Conservation (phyloP, 192 early-diverging fungal genomes). For the Dissophora globulifera region DNA sequence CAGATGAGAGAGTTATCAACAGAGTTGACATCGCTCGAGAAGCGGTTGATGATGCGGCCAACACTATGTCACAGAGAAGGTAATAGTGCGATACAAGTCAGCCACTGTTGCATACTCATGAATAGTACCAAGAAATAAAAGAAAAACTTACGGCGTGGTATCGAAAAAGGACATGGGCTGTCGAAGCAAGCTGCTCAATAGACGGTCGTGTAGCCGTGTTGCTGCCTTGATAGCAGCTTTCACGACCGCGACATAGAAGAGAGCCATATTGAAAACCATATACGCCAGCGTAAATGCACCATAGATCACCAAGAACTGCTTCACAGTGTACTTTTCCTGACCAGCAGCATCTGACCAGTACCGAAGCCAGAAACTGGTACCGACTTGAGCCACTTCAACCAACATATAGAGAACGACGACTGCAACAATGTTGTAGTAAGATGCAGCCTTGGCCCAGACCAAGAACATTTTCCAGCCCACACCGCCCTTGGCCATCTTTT, state of each 20-base stretch:
- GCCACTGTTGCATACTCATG: no score
- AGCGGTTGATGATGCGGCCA: slow-evolving; percentile 87
- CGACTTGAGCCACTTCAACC: slow-evolving; percentile 69
- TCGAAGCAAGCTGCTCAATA: slow-evolving; percentile 58
- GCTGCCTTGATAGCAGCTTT: slow-evolving; percentile 28
- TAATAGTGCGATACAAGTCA: no score
- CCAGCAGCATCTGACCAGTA: slow-evolving; percentile 45
- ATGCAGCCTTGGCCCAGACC: slow-evolving; percentile 71
- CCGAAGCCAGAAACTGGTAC: slow-evolving; percentile 66
- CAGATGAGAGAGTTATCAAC: neutral
- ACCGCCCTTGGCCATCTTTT: slow-evolving; percentile 24
- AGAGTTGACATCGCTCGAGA: slow-evolving; percentile 78
- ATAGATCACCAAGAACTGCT: slow-evolving; percentile 15
- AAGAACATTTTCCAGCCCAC: neutral
- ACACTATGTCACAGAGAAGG: slow-evolving; percentile 59
- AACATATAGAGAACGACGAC: slow-evolving; percentile 68
- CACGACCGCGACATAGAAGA: slow-evolving; percentile 12
- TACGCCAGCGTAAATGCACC: slow-evolving; percentile 11
- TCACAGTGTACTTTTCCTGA: neutral
- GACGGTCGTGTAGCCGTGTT: slow-evolving; percentile 19
- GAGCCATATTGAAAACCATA: slow-evolving; percentile 7
- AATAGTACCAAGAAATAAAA: no score
- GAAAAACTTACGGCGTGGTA: slow-evolving; percentile 56
- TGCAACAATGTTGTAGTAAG: slow-evolving; percentile 14
- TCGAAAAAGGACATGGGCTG: slow-evolving; percentile 72